Percentiles rank a stretch among this genome's conserved stretches.
Conservation (phyloP, 768 basidiomycete species). For the Candolleomyces eurysporus region DNA sequence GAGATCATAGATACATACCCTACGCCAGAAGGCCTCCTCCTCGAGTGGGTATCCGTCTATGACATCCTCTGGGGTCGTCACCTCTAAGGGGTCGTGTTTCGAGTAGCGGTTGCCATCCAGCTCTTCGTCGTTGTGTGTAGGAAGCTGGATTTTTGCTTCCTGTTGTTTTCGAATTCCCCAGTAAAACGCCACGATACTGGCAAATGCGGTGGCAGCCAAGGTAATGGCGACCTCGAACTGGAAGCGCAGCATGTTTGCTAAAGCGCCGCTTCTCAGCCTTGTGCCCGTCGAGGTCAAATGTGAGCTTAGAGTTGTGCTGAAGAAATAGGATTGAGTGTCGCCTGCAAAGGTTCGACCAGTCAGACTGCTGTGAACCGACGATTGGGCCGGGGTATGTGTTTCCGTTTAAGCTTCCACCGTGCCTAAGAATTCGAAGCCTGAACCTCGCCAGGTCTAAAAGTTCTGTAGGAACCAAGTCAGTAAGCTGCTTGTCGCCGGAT, state of each 20-base stretch:
- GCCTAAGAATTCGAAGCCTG: no score
- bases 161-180: conserved; percentile 32
- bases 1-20: conserved; percentile 26
- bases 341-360: no score
- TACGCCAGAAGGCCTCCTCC: conserved; percentile 27
- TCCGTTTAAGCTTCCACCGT: no score
- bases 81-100: conserved; percentile 37
- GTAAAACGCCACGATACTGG: conserved; percentile 44
- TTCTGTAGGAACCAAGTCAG: no score
- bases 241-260: conserved; percentile 50
- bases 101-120: conserved; percentile 8
- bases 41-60: conserved; percentile 31
- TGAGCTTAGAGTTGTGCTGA: no score
- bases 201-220: conserved; percentile 40
- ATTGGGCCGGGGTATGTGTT: no score
- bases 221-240: conserved; percentile 53
- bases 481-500: no score
- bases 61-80: conserved; percentile 67
- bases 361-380: no score
- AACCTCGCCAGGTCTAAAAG: no score
- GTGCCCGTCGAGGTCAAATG: no score
- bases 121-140: conserved; percentile 17
- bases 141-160: conserved; percentile 43
- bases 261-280: no score
- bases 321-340: no score